These are phyloP conservation scores for Rosa hybrid DNA, from an alignment of 331 rosid genomes.

Conservation along the genomic window DNA sequence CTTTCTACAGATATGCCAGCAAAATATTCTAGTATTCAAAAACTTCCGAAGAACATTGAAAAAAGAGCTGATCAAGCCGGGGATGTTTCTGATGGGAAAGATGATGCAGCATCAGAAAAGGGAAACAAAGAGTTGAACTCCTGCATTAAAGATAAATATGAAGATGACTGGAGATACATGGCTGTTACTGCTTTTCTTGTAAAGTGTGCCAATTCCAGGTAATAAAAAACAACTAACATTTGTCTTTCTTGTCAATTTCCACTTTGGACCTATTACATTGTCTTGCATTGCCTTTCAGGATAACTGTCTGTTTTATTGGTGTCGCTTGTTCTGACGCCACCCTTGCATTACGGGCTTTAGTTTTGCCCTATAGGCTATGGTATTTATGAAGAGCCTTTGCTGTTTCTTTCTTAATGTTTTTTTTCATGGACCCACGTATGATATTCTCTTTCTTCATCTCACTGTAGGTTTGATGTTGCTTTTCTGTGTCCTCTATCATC, in stretches of 20 bases:
- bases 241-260: constrained; percentile 22
- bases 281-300: constrained; percentile 51
- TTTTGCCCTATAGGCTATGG: constrained; percentile 87
- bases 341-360: constrained; percentile 67
- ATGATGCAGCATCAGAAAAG: constrained; percentile 39
- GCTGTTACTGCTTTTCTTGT: constrained; percentile 94
- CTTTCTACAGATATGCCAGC: constrained; percentile 95
- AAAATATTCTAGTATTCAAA: constrained; percentile 48
- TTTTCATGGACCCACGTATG: not conserved
- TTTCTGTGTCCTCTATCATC: constrained; percentile 66
- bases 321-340: constrained; percentile 97
- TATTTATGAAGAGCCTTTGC: constrained; percentile 30
- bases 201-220: constrained; percentile 80
- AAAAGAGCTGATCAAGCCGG: constrained; percentile 35
- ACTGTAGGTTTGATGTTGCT: constrained; percentile 87
- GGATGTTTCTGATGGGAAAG: constrained; percentile 25
- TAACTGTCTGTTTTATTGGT: constrained; percentile 80
- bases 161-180: constrained; percentile 96
- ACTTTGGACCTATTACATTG: constrained; percentile 8
- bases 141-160: constrained; percentile 49
- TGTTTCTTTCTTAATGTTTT: constrained; percentile 15
- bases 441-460: constrained; percentile 13
- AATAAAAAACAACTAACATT: constrained; percentile 25
- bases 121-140: constrained; percentile 40
- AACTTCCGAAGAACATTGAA: constrained; percentile 33